A percentile compares a stretch with the other conserved stretches of the same genome.
Evolutionary conservation across 257 asterid genomes (phyloP).

Genomic region (Perilla frutescens): DNA sequence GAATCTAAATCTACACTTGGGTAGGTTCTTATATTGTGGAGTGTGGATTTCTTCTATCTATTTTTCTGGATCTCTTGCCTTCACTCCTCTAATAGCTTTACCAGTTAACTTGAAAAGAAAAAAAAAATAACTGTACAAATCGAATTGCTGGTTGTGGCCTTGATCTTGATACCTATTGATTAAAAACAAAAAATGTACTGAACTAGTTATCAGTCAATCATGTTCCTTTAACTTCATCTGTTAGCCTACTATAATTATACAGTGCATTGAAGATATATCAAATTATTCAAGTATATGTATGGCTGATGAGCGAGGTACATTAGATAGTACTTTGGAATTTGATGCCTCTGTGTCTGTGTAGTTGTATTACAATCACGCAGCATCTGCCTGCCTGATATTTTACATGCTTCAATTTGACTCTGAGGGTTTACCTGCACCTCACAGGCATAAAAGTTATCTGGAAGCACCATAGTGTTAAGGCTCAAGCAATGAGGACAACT

Average conservation of each 20-base stretch:
- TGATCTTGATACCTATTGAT: neutral
- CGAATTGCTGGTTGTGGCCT: neutral
- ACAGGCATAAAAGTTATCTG: constrained; percentile 48
- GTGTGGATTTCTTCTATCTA: neutral
- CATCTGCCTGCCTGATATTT: constrained; percentile 22
- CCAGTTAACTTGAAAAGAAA: neutral
- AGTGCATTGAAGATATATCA: neutral
- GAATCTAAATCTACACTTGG: neutral
- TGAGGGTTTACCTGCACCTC: constrained; percentile 18
- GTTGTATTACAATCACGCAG: neutral
- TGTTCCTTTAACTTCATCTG: neutral
- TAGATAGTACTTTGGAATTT: neutral
- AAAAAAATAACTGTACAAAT: neutral
- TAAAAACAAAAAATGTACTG: neutral
- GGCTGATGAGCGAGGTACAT: neutral
- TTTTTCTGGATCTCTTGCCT: neutral
- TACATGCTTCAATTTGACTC: constrained; percentile 14
- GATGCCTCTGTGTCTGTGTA: neutral
- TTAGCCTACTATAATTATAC: neutral
- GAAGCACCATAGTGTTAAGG: constrained; percentile 40
- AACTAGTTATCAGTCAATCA: neutral
- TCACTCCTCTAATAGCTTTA: neutral
- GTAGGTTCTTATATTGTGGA: neutral
- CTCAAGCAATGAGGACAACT: constrained; percentile 46
- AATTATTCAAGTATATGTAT: neutral